Base-by-base conservation (phyloP, 2,329 filamentous ascomycete genomes). In the Exophiala calicioides region DNA sequence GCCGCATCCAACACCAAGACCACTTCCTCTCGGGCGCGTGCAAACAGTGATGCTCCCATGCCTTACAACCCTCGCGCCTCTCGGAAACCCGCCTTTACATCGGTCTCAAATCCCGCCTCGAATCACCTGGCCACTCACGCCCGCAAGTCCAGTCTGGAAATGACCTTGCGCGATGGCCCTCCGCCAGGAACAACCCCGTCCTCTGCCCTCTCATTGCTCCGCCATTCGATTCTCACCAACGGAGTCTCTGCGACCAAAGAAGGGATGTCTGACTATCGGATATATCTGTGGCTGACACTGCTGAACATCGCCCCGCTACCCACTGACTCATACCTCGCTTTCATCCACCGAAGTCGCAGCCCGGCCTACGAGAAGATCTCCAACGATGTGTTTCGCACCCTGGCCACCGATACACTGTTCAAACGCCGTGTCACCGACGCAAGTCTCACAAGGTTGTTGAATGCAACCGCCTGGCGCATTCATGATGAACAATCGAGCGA, bases 361-460 rank as follows among this genome's bases (percentile, higher is more conserved):
- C 90, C 91, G 1, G 90, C 90, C 34, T 95, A 98, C 71, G 83
- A 88, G 61, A 98, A 98, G 72, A 98, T 98, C 64, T 88, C 90
- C 65, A 96, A 98, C 69, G 93, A 98, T 68, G 96, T 93, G 30
- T 97, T 97, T 68, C 88, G 93, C 60, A 98, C 93, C 1, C 77
- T 98, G 44, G 93, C 93, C 23, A 96, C 91, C 40, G 93, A 98
- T 62, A 90, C 91, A n/a, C 81, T 98, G 26, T 98, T 97, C 75
- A 88, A 93, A 52, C 84, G 93, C 23, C 86, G 91, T 47, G 93
- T 98, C 50, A 95, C 89, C 47, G 93, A 98, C 68, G 94, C 94
- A 52, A 95, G 88, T 66, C 73, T 98, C 31, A 97, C 95, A 51
- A 87, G 93, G 9, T 79, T 98, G 3, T 80, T 98, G 48, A 98